These are phyloP conservation scores for Phytophthora kernoviae DNA, from an alignment of 352 stramenopile species.

Conservation along the genomic window DNA sequence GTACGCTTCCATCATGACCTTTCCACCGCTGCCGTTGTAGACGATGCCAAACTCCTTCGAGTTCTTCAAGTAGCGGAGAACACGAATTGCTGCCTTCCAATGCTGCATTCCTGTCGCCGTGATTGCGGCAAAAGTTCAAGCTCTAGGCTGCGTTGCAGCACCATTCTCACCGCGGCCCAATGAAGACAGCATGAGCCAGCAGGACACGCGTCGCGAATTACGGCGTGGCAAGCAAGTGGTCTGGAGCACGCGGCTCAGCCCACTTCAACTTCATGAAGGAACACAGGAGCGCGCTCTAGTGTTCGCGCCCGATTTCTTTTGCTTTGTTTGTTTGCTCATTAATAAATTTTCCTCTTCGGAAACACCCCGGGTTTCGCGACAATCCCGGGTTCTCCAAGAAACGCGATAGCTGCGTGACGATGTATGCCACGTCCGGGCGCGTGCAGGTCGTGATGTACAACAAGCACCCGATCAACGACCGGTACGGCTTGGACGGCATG, in stretches of 20 bases:
- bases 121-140: no score
- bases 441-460: conserved; percentile 1
- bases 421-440: not conserved
- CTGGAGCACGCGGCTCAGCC: not conserved
- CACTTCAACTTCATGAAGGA: no score
- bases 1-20: not conserved
- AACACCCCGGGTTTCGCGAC: conserved; percentile 2
- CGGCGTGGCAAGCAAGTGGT: no score
- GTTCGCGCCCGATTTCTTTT: not conserved
- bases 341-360: conserved; percentile 2
- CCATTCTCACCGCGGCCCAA: conserved; percentile 2
- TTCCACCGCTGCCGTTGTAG: not conserved
- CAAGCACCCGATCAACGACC: not conserved
- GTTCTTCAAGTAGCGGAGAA: not conserved
- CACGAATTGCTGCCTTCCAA: not conserved
- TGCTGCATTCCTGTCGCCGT: no score
- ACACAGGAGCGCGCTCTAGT: not conserved
- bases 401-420: not conserved
- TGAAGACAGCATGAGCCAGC: not conserved
- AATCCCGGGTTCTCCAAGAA: not conserved
- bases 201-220: conserved; percentile 1
- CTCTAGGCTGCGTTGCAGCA: conserved; percentile 1
- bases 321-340: conserved; percentile 1
- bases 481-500: not conserved
- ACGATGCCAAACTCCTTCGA: not conserved